phyloP scores from a whole-genome alignment of 179 eudicot genomes.

The Corrigiola litoralis region DNA sequence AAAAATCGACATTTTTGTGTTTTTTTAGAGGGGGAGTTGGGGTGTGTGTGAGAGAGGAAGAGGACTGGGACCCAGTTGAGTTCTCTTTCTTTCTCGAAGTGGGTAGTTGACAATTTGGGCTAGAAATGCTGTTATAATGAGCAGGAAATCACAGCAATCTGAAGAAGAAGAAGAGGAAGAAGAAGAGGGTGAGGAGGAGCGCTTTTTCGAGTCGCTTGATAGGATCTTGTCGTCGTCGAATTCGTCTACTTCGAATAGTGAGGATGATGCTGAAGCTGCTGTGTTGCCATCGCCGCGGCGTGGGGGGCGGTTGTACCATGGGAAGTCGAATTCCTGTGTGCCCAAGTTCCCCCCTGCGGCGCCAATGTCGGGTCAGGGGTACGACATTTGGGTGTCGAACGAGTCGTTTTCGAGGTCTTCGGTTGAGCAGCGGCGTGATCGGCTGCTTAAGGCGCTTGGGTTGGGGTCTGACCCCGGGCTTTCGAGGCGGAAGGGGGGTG shows the following conservation, averaged over 20 bases:
- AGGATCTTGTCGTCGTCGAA: conserved; percentile 62
- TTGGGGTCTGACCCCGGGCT: conserved; percentile 47
- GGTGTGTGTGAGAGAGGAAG: not conserved
- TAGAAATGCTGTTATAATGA: conserved; percentile 69
- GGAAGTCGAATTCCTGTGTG: conserved; percentile 2
- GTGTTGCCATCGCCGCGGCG: not conserved
- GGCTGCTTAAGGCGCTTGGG: conserved; percentile 61
- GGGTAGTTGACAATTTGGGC: not conserved
- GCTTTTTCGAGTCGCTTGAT: conserved; percentile 77
- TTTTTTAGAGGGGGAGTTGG: too few relatives aligned
- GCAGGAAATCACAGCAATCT: conserved; percentile 23
- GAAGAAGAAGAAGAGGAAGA: conserved; percentile 22
- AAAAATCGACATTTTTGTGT: too few relatives aligned
- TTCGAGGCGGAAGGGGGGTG: conserved; percentile 28
- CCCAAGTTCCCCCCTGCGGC: conserved; percentile 31
- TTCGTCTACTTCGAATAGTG: conserved; percentile 52
- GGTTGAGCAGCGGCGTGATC: conserved; percentile 71
- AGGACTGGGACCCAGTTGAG: conserved; percentile 1
- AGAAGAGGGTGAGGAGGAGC: conserved; percentile 38
- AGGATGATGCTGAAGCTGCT: conserved; percentile 32
- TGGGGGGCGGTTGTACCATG: conserved; percentile 10
- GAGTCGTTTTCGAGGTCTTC: conserved; percentile 50
- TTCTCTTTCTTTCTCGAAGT: conserved; percentile 20
- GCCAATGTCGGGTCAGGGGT: conserved; percentile 43
- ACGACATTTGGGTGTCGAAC: conserved; percentile 66